A percentile compares a stretch with the other conserved stretches of the same genome.
phyloP scores from a whole-genome alignment of 345 rosid species.

The Melaleuca alternifolia region DNA sequence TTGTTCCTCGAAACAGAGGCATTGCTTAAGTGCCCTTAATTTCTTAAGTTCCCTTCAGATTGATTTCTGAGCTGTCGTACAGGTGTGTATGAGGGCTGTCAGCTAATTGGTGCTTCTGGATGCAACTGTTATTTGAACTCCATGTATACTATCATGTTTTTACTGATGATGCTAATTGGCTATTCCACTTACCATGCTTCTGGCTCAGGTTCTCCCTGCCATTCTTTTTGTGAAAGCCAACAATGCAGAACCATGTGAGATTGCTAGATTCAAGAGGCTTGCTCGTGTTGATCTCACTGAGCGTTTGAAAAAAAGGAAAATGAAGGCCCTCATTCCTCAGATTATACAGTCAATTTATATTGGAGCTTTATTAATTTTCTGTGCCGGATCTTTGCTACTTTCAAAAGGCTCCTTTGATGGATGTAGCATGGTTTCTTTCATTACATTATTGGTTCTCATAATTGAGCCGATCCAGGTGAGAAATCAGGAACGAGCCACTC shows the following conservation, averaged over 20 bases:
- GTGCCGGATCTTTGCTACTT: constrained; percentile 60
- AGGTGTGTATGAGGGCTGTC: background rate
- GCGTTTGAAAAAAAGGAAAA: constrained; percentile 67
- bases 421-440: constrained; percentile 58
- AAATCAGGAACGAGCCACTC: background rate
- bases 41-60: background rate
- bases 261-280: constrained; percentile 60
- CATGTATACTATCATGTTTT: background rate
- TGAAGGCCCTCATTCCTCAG: constrained; percentile 91
- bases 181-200: background rate
- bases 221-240: constrained; percentile 87
- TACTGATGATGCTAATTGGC: background rate
- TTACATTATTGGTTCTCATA: constrained; percentile 71
- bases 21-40: background rate
- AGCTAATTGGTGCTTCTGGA: background rate
- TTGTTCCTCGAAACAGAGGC: too few relatives aligned
- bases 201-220: constrained; percentile 68
- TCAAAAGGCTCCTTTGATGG: constrained; percentile 57
- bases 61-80: background rate
- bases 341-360: constrained; percentile 61
- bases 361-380: constrained; percentile 57
- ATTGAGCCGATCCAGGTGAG: constrained; percentile 87
- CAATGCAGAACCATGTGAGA: constrained; percentile 71
- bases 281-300: constrained; percentile 52
- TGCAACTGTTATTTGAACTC: background rate